Percentiles rank a stretch among this genome's conserved stretches.
Conservation (phyloP, 208 protist genomes). For the Crithidia bombi region DNA sequence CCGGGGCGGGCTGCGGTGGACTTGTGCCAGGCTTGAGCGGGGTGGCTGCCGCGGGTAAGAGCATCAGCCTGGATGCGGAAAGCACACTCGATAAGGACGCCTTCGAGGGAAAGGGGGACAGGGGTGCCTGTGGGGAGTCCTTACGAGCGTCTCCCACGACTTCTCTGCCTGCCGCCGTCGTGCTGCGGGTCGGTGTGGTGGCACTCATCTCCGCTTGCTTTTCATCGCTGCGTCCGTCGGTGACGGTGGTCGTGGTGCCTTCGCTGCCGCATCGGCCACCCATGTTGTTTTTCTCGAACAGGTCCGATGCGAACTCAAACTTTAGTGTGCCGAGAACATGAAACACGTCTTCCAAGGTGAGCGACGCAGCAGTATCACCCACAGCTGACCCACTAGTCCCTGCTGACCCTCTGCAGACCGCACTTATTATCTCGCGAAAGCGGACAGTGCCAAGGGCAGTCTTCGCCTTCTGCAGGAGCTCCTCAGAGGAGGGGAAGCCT, state of each 20-base stretch:
- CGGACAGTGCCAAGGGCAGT: constrained; percentile 21
- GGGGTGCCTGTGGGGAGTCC: neutral
- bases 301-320: neutral
- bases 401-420: neutral
- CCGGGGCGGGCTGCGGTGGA: neutral
- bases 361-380: neutral
- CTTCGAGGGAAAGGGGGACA: neutral
- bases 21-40: neutral
- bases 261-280: neutral
- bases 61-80: neutral
- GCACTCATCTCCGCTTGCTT: neutral
- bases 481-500: neutral
- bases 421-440: constrained; percentile 12
- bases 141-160: neutral
- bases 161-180: neutral
- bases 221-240: neutral
- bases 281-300: neutral
- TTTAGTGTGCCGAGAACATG: constrained; percentile 20
- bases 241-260: neutral
- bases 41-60: neutral
- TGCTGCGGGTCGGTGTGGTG: neutral
- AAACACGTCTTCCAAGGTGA: constrained; percentile 26
- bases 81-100: neutral
- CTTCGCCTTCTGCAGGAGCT: constrained; percentile 22
- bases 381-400: neutral